Conservation (phyloP, 768 basidiomycete genomes). For the Kwoniella sp. region DNA sequence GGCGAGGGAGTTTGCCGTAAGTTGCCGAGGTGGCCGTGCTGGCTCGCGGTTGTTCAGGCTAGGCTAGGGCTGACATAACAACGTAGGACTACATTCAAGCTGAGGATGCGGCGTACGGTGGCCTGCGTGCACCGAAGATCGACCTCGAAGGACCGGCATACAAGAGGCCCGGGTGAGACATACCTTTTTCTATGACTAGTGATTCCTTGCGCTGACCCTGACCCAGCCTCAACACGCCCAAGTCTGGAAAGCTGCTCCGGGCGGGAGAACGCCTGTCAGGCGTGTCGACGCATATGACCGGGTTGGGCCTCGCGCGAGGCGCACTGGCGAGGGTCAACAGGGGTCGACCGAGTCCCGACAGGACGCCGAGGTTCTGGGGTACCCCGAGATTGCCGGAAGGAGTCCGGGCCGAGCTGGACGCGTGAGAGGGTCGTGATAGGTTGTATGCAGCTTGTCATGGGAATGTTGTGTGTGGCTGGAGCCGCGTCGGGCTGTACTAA, state of each 20-base stretch:
- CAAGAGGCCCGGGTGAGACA: conserved; percentile 2
- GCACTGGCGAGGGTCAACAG: conserved; percentile 9
- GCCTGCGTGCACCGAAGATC: conserved; percentile 1
- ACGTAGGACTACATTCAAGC: conserved; percentile 15
- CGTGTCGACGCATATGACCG: conserved; percentile 11
- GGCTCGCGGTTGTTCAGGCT: background rate
- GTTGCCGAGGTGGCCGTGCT: conserved; percentile 8
- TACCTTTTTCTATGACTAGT: background rate
- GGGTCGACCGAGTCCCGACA: conserved; percentile 1
- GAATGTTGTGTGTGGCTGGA: too few species aligned
- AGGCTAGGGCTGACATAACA: too few species aligned
- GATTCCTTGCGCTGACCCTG: background rate
- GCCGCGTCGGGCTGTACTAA: too few species aligned
- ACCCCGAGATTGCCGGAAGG: conserved; percentile 4
- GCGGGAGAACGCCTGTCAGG: conserved; percentile 20
- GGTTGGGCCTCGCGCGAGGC: conserved; percentile 23
- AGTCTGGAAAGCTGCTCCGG: conserved; percentile 5
- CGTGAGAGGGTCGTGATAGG: too few species aligned
- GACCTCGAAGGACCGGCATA: background rate
- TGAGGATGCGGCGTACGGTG: conserved; percentile 16
- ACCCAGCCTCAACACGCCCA: conserved; percentile 1
- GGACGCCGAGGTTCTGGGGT: conserved; percentile 15
- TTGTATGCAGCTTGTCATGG: too few species aligned
- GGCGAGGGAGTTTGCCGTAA: conserved; percentile 43
- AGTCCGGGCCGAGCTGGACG: conserved; percentile 2